Evolutionary conservation across 768 basidiomycete species (phyloP).

Genomic region (Phlegmacium glaucopus): DNA sequence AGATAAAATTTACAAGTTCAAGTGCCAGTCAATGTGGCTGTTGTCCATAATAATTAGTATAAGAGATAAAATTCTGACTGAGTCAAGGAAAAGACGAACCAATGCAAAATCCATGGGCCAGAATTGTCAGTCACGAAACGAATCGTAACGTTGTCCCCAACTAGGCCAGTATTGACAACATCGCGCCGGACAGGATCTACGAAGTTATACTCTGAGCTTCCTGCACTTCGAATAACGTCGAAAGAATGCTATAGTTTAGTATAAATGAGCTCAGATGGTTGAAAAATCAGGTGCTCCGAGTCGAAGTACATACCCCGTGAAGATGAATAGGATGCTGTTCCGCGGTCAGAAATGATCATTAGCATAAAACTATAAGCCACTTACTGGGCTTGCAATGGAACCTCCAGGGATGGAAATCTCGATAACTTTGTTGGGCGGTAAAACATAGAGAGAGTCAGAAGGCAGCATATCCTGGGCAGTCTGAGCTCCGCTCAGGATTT

Average conservation of each 20-base stretch:
- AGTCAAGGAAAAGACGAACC: conserved; percentile 27
- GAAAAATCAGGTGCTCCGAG: too few relatives aligned
- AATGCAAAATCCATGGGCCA: conserved; percentile 46
- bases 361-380: conserved; percentile 7
- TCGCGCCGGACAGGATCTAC: conserved; percentile 47
- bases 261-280: conserved; percentile 15
- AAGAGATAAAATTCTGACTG: too few relatives aligned
- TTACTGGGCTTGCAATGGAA: conserved; percentile 33
- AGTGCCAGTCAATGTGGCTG: conserved; percentile 36
- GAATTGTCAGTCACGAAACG: conserved; percentile 63
- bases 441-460: conserved; percentile 38
- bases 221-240: conserved; percentile 36
- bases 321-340: conserved; percentile 39
- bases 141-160: conserved; percentile 43
- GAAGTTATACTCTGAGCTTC: conserved; percentile 35
- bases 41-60: too few relatives aligned
- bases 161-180: conserved; percentile 28
- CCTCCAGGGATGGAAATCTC: conserved; percentile 30
- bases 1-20: conserved; percentile 27
- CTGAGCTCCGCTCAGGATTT: conserved; percentile 52
- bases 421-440: conserved; percentile 42
- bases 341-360: not conserved
- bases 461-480: conserved; percentile 48
- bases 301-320: conserved; percentile 31
- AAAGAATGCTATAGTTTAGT: conserved; percentile 40